Evolutionary conservation across 768 basidiomycete species (phyloP).

Genomic region (Boletus fagicola): DNA sequence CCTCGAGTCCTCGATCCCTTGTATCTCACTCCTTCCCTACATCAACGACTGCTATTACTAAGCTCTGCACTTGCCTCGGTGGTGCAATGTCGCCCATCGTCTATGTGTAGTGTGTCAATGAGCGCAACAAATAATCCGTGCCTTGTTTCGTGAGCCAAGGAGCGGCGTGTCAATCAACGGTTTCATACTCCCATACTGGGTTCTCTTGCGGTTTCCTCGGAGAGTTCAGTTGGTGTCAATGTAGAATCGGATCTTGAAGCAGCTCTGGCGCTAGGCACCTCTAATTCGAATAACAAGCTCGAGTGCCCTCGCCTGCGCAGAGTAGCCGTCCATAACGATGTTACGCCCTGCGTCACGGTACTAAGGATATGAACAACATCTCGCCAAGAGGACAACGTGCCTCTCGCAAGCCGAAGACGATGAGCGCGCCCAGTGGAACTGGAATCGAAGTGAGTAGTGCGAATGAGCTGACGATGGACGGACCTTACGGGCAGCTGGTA

Average conservation of each 20-base stretch:
- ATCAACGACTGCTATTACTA: conserved; percentile 4
- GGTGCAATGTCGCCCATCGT: background rate
- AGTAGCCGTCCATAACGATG: conserved; percentile 33
- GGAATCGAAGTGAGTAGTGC: conserved; percentile 4
- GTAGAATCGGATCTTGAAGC: conserved; percentile 16
- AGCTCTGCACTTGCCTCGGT: background rate
- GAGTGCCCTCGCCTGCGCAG: conserved; percentile 10
- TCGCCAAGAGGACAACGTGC: conserved; percentile 25
- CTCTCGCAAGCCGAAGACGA: conserved; percentile 51
- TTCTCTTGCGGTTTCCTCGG: conserved; percentile 6
- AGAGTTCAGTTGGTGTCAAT: background rate
- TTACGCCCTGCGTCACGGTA: conserved; percentile 34
- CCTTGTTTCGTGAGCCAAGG: background rate
- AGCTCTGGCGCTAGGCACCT: conserved; percentile 26
- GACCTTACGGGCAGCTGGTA: conserved; percentile 48
- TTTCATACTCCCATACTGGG: conserved; percentile 12
- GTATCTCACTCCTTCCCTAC: conserved; percentile 20
- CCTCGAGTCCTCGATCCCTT: conserved; percentile 16
- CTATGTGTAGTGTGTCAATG: background rate
- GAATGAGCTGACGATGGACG: background rate
- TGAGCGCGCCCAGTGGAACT: conserved; percentile 51
- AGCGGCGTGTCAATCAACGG: background rate
- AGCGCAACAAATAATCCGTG: conserved; percentile 5
- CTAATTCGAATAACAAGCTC: conserved; percentile 9
- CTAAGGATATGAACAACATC: background rate